A percentile compares a stretch with the other conserved stretches of the same genome.
These are phyloP conservation scores for Rhynchospora pubera DNA, from an alignment of 176 grass and related monocot genomes.

Conservation along the genomic window DNA sequence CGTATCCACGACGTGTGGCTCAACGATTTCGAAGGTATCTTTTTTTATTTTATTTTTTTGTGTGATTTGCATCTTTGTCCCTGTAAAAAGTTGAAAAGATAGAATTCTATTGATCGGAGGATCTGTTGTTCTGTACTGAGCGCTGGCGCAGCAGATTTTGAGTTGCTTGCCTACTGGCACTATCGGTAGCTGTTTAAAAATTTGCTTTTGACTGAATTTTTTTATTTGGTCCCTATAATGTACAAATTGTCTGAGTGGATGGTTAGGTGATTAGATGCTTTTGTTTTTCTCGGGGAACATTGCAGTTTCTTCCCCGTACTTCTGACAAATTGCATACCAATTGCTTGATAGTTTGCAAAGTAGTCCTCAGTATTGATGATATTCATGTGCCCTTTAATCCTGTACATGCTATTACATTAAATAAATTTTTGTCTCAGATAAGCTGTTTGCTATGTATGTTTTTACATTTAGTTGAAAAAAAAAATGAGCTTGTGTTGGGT, in stretches of 20 bases:
- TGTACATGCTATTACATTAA: neutral
- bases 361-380: neutral
- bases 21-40: constrained; percentile 51
- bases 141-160: neutral
- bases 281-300: neutral
- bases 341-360: neutral
- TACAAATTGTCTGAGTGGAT: neutral
- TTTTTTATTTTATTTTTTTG: neutral
- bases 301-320: neutral
- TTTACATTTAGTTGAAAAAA: neutral
- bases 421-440: neutral
- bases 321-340: neutral
- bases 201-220: neutral
- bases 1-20: constrained; percentile 79
- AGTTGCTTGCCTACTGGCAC: no score
- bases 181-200: neutral
- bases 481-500: neutral
- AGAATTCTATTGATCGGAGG: neutral
- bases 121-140: neutral
- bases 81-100: no score
- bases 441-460: neutral
- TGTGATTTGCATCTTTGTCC: neutral
- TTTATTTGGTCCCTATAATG: neutral
- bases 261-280: neutral
- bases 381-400: neutral